These are phyloP conservation scores for Auxenochlorella protothecoides DNA, from an alignment of 139 green algal genomes.

Conservation along the genomic window DNA sequence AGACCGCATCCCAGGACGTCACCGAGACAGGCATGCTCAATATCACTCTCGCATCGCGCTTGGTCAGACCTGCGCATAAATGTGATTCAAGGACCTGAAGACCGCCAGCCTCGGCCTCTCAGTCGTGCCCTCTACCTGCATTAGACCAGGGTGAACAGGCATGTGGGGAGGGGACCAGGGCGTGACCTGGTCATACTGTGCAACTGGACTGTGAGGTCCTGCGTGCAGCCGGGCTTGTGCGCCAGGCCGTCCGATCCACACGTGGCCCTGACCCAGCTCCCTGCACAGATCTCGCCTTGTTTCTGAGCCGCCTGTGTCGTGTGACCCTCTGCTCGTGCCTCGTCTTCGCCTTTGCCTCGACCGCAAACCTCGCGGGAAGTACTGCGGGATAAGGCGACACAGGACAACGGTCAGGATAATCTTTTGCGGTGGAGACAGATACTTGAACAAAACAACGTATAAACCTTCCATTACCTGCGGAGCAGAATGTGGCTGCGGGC, in stretches of 20 bases:
- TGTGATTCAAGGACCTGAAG: slow-evolving; percentile 93
- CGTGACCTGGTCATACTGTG: neutral
- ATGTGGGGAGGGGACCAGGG: no score
- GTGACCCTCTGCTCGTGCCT: slow-evolving; percentile 29
- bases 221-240: neutral
- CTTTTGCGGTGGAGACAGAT: no score
- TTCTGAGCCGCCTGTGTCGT: slow-evolving; percentile 50
- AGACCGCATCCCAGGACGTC: no score
- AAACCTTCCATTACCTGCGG: no score
- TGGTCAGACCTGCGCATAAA: slow-evolving; percentile 81
- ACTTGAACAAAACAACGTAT: no score
- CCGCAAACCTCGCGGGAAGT: neutral
- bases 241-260: neutral
- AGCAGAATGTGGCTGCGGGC: slow-evolving; percentile 6
- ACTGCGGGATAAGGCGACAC: no score
- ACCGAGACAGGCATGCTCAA: no score
- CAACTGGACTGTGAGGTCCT: neutral
- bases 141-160: neutral
- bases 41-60: no score
- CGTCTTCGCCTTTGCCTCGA: slow-evolving; percentile 15
- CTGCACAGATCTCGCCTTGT: slow-evolving; percentile 26
- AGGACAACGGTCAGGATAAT: no score
- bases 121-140: slow-evolving; percentile 72
- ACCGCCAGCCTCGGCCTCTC: slow-evolving; percentile 88
- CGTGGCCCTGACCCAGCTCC: neutral